Percentiles rank a stretch among this genome's conserved stretches.
Conservation (phyloP, 129 eudicot species). For the Silybum marianum region DNA sequence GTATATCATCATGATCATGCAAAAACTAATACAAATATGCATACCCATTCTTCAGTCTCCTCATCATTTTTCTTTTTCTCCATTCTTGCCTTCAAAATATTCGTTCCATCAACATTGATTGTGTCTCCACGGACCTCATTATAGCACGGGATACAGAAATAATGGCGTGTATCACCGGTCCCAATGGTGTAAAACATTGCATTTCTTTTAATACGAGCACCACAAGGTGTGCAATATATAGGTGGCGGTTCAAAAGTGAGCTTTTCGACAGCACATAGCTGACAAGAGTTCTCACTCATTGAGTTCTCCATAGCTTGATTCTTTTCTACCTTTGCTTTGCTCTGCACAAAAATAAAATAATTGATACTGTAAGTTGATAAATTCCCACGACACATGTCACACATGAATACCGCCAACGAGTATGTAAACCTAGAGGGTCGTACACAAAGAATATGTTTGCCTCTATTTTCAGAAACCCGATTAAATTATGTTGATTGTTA, state of each 20-base stretch:
- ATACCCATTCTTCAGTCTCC: constrained; percentile 97
- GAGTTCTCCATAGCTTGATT: constrained; percentile 90
- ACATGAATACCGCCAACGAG: too few relatives aligned
- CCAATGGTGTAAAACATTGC: constrained; percentile 86
- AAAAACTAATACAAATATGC: constrained; percentile 11
- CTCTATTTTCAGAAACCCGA: too few relatives aligned
- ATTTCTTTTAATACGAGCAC: constrained; percentile 88
- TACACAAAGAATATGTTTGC: too few relatives aligned
- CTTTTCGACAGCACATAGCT: constrained; percentile 93
- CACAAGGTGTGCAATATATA: constrained; percentile 82
- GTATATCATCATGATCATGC: background rate
- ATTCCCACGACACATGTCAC: too few relatives aligned
- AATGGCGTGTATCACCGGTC: constrained; percentile 80
- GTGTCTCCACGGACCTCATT: constrained; percentile 90
- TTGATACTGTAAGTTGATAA: too few relatives aligned
- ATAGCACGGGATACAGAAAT: constrained; percentile 78
- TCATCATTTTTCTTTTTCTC: constrained; percentile 94
- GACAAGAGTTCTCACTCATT: constrained; percentile 94
- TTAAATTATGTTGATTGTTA: too few relatives aligned
- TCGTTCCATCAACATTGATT: constrained; percentile 65
- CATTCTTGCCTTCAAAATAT: constrained; percentile 68
- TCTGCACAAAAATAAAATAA: constrained; percentile 46
- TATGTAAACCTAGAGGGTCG: too few relatives aligned
- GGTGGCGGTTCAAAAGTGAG: constrained; percentile 98
- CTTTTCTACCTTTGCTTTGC: constrained; percentile 91